Evolutionary conservation across 495 filamentous ascomycete species (phyloP), one percentile per base, ranked within the genome.

Genomic region (Hyaloscypha hepaticicola): DNA sequence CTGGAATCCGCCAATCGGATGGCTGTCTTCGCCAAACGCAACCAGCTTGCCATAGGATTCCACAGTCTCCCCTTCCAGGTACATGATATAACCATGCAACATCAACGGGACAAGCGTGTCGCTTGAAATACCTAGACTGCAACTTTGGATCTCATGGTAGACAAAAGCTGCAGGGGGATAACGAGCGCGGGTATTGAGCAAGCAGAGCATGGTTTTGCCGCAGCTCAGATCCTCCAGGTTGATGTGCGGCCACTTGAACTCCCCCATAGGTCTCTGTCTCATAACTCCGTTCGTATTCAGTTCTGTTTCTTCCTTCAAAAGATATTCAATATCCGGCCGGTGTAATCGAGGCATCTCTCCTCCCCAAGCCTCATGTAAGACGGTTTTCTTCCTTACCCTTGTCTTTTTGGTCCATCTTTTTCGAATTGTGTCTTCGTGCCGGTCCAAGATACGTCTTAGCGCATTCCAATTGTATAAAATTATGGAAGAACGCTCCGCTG

Each of bases 201-300:
- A 72, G n/a, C 85, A 67, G 0, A 76, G 72, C 8, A 87, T 56
- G 1, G 70, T 58, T 49, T 75, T 79, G 0, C 75, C 72, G 25
- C 77, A 73, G 12, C 57, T 56, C 5, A 87, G 69, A 67, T 87
- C 84, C 60, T 87, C 83, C 31, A 81, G 76, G 65, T 88, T 88
- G 69, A 87, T 80, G 55, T 78, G 76, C 0, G 85, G 86, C 76
- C 79, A 83, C 31, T 83, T 58, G 31, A 72, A 85, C 7, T 67
- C 64, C 1, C 77, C 72, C 24, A 64, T 56, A 67, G 65, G 29
- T 70, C 25, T 6, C 65, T 71, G n/a, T 5, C 5, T 0, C 1
- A 9, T 45, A 19, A 45, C 1, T 45, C 12, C 38, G 3, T 16
- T 45, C 38, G 14, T 45, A 4, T 19, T 4, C 14, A 45, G 12